Base-by-base conservation (phyloP, 768 basidiomycete genomes). In the Cytidiella melzeri region DNA sequence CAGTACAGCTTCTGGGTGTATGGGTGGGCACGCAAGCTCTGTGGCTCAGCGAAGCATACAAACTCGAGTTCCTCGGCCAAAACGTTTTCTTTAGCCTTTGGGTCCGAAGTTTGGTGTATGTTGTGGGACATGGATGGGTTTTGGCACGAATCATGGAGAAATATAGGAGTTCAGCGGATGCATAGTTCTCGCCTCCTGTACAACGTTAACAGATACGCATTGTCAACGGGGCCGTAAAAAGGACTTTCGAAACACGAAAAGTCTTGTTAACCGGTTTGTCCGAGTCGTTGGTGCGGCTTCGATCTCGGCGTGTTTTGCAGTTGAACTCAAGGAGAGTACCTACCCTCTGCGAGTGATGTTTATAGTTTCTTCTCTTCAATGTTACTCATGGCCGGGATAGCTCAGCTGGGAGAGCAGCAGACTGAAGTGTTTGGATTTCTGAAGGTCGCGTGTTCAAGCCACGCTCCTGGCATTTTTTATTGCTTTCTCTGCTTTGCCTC, bases 11-110 rank as follows among this genome's bases (percentile, higher is more conserved):
- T 42, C 42, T 76, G 0, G 69, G 58, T 1, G 69, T 83, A 1
- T 99, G 95, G 95, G 70, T 79, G 0, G 80, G 75, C 0, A 78
- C 76, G 7, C 94, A 97, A 70, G 92, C 77, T 0, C 52, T 93
- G 18, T 99, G 96, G 96, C 77, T 98, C 1, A 74, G 74, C n/a
- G 84, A 87, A 55, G 96, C 93, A 0, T 98, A 93, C 67, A 76
- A 76, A 50, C 76, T 99, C 12, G 96, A 99, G 64, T 93, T 98
- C 63, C 64, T 89, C 24, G 93, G 87, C 0, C 64, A 81, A 50
- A 71, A 80, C 45, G 87, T 89, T 10, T 92, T 84, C 65, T 68
- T 81, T 24, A 66, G 72, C 12, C 69, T 98, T 13, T 99, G 96
- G 96, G 44, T 77, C 9, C 75, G 89, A 38, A 77, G 94, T 12